Conservation (phyloP, 129 eudicot species). For the Flaveria sonorensis region DNA sequence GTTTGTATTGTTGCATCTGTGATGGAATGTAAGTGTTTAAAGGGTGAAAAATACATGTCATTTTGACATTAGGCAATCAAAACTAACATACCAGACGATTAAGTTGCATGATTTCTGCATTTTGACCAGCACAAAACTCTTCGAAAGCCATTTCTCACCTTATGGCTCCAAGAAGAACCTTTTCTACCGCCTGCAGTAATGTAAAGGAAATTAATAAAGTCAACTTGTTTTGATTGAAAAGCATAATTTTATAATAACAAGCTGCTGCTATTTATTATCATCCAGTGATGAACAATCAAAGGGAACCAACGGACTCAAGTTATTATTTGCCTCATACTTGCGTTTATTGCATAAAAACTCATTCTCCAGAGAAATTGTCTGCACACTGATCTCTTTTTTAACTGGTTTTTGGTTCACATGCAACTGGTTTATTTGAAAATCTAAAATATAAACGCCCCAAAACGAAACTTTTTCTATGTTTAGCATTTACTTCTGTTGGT, state of each 20-base stretch:
- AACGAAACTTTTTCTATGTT: constrained; percentile 57
- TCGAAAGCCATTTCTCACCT: constrained; percentile 97
- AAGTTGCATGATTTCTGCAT: constrained; percentile 73
- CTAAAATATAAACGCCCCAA: constrained; percentile 72
- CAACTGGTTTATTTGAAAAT: constrained; percentile 66
- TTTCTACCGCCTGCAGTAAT: constrained; percentile 75
- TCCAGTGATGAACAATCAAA: constrained; percentile 45
- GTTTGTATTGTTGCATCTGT: constrained; percentile 93
- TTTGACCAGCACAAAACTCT: constrained; percentile 70
- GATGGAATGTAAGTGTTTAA: constrained; percentile 12
- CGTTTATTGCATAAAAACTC: constrained; percentile 62
- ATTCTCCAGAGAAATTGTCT: constrained; percentile 47
- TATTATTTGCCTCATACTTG: constrained; percentile 46
- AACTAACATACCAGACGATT: constrained; percentile 72
- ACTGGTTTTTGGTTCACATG: constrained; percentile 41
- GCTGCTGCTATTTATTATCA: constrained; percentile 59
- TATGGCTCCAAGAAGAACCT: constrained; percentile 90
- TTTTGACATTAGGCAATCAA: background rate
- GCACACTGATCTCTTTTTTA: constrained; percentile 84
- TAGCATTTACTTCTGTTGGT: constrained; percentile 55
- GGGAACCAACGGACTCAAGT: constrained; percentile 59
- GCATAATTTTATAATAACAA: constrained; percentile 77
- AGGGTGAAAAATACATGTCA: background rate
- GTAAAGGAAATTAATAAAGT: background rate
- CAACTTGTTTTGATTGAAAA: background rate